Evolutionary conservation across 2,329 filamentous ascomycete species (phyloP), one percentile per base, ranked within the genome.

Genomic region (Coniella vitis): DNA sequence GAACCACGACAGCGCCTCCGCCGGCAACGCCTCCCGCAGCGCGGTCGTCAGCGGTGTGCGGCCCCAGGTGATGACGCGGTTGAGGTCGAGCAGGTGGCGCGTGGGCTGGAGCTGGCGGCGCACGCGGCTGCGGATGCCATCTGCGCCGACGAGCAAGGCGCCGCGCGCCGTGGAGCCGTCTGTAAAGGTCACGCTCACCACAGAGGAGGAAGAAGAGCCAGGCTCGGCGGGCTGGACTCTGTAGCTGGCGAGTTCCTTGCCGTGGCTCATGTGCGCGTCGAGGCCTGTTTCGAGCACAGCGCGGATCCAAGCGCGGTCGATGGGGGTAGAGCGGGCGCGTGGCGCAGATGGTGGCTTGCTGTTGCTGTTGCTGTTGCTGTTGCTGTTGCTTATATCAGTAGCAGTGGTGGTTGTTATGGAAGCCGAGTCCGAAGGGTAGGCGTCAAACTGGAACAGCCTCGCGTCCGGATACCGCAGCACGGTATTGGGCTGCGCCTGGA

Each of bases 51-150:
- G 34, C 3, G 59, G 57, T 1, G 68, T 69, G 52, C 68, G 70
- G 17, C 68, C 68, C 45, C 66, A 72, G 10, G 72, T 60, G 21
- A 63, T 62, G 10, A 65, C 57, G 14, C 61, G 61, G 8, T 62
- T 59, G 0, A 68, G 68, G 51, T 73, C 69, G 4, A 72, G 42
- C 4, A 61, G 49, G 17, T 57, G 51, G 32, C 62, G 60, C 1
- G 60, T 45, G 1, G 69, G 69, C 3, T 70, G 50, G 16, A 63
- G 54, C 47, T 70, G 68, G 22, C 56, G 62, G 5, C 69, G 59
- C n/a, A 69, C 60, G 10, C 47, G 47, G 16, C 65, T 70, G 17
- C 63, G 56, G 13, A 60, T 56, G 7, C 68, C 69, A 53, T 71
- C 67, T 2, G 67, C 65, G 9, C 67, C 68, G 13, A 71, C 57